Evolutionary conservation across 257 asterid species (phyloP).

Genomic region (Osmanthus fragrans): DNA sequence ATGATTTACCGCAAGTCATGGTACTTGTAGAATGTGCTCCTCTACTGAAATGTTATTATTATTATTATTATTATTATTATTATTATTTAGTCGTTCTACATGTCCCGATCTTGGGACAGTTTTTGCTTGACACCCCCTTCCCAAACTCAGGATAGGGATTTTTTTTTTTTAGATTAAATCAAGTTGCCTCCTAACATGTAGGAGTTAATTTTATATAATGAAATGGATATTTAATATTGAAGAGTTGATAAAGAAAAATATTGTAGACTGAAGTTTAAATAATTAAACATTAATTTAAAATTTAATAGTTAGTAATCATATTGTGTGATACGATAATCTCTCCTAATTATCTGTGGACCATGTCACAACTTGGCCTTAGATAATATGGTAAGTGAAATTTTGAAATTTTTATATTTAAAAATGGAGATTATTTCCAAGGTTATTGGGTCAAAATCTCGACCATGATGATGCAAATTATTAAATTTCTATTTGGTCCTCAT

Average conservation of each 20-base stretch:
- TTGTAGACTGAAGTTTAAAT: background rate
- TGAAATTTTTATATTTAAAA: background rate
- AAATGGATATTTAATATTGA: background rate
- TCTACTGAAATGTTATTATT: background rate
- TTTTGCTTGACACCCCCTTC: too few species aligned
- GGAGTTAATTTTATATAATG: background rate
- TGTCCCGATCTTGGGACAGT: too few species aligned
- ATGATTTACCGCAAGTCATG: too few species aligned
- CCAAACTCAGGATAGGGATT: too few species aligned
- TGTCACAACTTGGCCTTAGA: conserved; percentile 15
- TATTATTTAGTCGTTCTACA: too few species aligned
- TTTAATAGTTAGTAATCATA: background rate
- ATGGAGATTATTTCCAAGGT: conserved; percentile 20
- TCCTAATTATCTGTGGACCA: conserved; percentile 23
- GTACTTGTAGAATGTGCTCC: too few species aligned
- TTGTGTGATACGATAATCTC: background rate
- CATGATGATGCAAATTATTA: background rate
- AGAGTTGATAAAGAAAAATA: background rate
- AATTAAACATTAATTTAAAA: background rate
- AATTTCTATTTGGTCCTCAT: too few species aligned
- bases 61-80: too few species aligned
- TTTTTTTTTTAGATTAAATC: background rate
- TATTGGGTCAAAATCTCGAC: background rate
- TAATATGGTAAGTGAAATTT: background rate
- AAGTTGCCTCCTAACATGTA: background rate